Conservation (phyloP, 768 basidiomycete genomes). For the Collybia mongolica region DNA sequence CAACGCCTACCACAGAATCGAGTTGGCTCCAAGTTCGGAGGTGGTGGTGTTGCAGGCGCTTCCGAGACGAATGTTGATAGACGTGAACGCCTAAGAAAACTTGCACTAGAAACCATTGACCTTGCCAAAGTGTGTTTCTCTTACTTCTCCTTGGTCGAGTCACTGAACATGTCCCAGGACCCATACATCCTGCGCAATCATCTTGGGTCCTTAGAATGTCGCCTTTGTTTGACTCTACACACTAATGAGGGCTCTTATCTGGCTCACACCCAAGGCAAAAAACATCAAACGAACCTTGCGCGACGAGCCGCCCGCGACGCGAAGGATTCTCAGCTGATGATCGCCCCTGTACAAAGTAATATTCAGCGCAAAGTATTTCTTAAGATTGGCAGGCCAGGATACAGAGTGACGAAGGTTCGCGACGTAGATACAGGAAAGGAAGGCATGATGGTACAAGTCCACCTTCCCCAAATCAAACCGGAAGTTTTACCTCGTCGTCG, state of each 20-base stretch:
- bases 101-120: conserved; percentile 96
- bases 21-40: conserved; percentile 93
- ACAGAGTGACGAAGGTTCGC: conserved; percentile 95
- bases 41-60: conserved; percentile 93
- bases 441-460: conserved; percentile 97
- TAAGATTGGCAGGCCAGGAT: conserved; percentile 95
- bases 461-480: conserved; percentile 90
- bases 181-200: conserved; percentile 99
- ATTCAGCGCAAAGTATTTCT: conserved; percentile 93
- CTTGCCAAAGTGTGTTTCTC: conserved; percentile 76
- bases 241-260: conserved; percentile 99
- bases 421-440: conserved; percentile 89
- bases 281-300: conserved; percentile 98
- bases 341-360: conserved; percentile 75
- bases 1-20: conserved; percentile 65
- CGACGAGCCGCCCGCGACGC: conserved; percentile 96
- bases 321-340: conserved; percentile 89
- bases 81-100: conserved; percentile 90
- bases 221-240: conserved; percentile 94
- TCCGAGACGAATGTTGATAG: conserved; percentile 96
- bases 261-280: conserved; percentile 99
- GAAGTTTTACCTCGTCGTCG: conserved; percentile 82
- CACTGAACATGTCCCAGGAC: conserved; percentile 53
- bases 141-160: background rate
- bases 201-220: conserved; percentile 96